These are phyloP conservation scores for Apiospora aurea DNA, from an alignment of 2,329 filamentous ascomycete genomes.

Conservation along the genomic window DNA sequence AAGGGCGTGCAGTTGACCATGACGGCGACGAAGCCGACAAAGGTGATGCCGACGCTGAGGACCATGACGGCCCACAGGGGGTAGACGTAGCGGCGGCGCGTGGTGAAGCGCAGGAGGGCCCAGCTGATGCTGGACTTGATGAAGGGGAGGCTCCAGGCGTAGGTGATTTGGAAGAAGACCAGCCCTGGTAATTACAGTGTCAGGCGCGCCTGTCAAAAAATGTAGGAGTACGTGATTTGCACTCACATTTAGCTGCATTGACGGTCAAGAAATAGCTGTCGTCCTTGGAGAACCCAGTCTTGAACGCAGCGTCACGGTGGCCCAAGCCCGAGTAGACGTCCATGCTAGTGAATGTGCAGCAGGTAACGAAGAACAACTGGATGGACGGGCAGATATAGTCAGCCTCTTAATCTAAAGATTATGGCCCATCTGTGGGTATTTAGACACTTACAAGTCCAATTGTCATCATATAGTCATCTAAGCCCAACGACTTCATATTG, in stretches of 20 bases:
- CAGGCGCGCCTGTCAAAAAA: too few relatives aligned
- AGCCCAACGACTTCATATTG: conserved; percentile 3
- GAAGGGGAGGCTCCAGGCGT: conserved; percentile 29
- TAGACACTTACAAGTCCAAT: neutral
- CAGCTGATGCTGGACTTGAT: conserved; percentile 34
- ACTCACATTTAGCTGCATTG: neutral
- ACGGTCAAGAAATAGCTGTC: neutral
- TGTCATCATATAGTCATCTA: conserved; percentile 21
- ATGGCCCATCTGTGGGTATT: too few relatives aligned
- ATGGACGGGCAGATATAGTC: too few relatives aligned
- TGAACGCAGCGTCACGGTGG: neutral
- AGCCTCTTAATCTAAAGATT: neutral
- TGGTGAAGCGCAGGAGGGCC: conserved; percentile 32
- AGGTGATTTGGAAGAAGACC: conserved; percentile 28
- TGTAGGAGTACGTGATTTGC: too few relatives aligned
- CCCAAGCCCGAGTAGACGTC: conserved; percentile 30
- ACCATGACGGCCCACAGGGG: conserved; percentile 32
- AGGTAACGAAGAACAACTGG: conserved; percentile 26
- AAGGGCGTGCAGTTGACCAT: conserved; percentile 30
- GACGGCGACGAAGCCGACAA: conserved; percentile 27
- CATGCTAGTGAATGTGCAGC: conserved; percentile 24
- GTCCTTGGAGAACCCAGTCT: neutral
- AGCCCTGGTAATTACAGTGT: conserved; percentile 23
- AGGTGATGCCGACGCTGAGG: conserved; percentile 26
- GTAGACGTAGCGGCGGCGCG: conserved; percentile 29